phyloP scores from a whole-genome alignment of 305 asterid species.

The Fraxinus paxiana region DNA sequence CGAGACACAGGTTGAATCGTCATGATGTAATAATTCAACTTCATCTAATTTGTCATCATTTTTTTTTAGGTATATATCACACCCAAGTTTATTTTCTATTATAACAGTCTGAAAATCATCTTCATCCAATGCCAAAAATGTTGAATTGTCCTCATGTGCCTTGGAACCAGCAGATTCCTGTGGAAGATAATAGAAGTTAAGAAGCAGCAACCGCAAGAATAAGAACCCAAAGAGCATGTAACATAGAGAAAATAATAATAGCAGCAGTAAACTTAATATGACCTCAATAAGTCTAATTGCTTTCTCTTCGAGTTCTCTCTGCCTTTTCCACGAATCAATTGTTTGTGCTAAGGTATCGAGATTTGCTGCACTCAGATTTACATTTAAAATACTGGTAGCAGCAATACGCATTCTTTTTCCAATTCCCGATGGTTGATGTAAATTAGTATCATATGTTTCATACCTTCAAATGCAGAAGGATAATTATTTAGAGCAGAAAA shows the following conservation, averaged over 20 bases:
- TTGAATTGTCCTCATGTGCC: constrained; percentile 44
- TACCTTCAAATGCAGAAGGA: constrained; percentile 52
- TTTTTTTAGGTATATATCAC: constrained; percentile 72
- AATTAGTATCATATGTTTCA: constrained; percentile 77
- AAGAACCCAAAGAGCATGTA: constrained; percentile 14
- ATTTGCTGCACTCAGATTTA: constrained; percentile 85
- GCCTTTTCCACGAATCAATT: constrained; percentile 84
- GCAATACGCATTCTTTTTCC: constrained; percentile 85
- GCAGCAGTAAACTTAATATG: constrained; percentile 8
- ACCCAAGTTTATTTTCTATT: constrained; percentile 93
- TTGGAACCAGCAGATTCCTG: constrained; percentile 67
- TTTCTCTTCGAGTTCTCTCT: constrained; percentile 87
- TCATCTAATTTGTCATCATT: constrained; percentile 50
- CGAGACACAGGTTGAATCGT: constrained; percentile 59
- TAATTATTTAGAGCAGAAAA: constrained; percentile 28
- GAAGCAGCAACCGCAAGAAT: constrained; percentile 21
- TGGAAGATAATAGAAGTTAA: constrained; percentile 26
- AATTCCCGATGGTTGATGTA: constrained; percentile 53
- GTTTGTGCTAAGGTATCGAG: constrained; percentile 72
- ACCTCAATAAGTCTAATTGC: constrained; percentile 78
- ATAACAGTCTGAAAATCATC: constrained; percentile 78
- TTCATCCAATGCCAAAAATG: constrained; percentile 79
- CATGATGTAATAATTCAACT: constrained; percentile 48
- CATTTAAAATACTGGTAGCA: constrained; percentile 76
- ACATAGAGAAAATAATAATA: not conserved